Conservation (phyloP, 2,329 filamentous ascomycete species). For the Pseudogymnoascus pannorum region DNA sequence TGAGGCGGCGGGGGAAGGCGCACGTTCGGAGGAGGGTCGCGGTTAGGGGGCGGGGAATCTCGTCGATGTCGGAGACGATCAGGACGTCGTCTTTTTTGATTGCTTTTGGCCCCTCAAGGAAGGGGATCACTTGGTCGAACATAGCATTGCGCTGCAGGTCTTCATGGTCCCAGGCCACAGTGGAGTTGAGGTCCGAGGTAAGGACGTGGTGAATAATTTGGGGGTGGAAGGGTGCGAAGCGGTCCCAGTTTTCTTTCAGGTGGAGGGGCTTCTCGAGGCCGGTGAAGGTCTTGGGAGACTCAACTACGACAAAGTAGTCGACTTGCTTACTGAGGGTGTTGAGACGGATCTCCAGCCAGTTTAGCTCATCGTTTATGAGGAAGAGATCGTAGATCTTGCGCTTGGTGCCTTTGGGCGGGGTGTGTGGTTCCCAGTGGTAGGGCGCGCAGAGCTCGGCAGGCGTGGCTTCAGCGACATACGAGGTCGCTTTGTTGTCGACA, state of each 20-base stretch:
- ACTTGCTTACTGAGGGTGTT: conserved; percentile 19
- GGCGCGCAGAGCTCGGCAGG: not conserved
- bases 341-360: conserved; percentile 56
- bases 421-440: not conserved
- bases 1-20: conserved; percentile 45
- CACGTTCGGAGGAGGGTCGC: conserved; percentile 43
- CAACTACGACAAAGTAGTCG: conserved; percentile 39
- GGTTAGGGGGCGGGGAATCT: conserved; percentile 47
- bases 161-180: conserved; percentile 31
- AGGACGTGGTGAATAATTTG: conserved; percentile 36
- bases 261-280: conserved; percentile 31
- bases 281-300: conserved; percentile 33
- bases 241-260: conserved; percentile 31
- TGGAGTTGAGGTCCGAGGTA: conserved; percentile 23
- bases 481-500: not conserved
- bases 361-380: conserved; percentile 54
- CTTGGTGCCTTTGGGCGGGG: not conserved
- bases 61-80: conserved; percentile 51
- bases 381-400: conserved; percentile 52
- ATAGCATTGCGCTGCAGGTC: conserved; percentile 34
- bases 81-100: conserved; percentile 47
- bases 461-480: not conserved
- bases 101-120: conserved; percentile 34
- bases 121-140: conserved; percentile 39
- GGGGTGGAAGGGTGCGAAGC: conserved; percentile 30